phyloP scores from a whole-genome alignment of 1,139 yeast species.

The Diutina sp. region DNA sequence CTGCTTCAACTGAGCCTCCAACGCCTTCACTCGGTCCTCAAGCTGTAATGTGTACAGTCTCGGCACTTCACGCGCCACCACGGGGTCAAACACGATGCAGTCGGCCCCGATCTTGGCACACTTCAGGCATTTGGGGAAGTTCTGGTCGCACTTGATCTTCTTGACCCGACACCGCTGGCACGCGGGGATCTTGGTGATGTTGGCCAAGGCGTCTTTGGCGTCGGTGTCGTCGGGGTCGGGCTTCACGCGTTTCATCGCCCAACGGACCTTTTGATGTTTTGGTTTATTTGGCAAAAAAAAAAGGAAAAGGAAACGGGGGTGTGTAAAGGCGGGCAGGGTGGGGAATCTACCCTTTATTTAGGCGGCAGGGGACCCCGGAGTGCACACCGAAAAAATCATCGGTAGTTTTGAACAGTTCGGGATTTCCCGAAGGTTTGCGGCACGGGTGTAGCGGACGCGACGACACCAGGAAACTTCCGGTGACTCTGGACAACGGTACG shows the following conservation, averaged over 20 bases:
- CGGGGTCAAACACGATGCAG: constrained; percentile 78
- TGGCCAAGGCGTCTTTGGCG: constrained; percentile 44
- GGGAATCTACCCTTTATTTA: not conserved
- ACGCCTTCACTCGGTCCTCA: constrained; percentile 46
- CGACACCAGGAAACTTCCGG: not conserved
- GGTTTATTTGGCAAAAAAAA: too few species aligned
- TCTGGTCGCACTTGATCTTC: constrained; percentile 75
- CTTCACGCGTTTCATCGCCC: not conserved
- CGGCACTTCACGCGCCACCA: constrained; percentile 79
- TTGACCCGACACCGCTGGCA: constrained; percentile 73
- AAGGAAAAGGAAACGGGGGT: not conserved
- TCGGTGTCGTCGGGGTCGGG: constrained; percentile 35
- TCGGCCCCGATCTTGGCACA: constrained; percentile 59
- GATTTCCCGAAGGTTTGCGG: not conserved
- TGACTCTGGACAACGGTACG: not conserved
- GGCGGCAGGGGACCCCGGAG: not conserved
- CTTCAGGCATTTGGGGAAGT: constrained; percentile 64
- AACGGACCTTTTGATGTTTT: too few species aligned
- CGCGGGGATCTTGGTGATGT: constrained; percentile 44
- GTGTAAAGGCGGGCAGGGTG: not conserved
- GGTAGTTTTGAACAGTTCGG: not conserved
- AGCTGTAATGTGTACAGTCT: constrained; percentile 65
- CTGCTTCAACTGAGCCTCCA: constrained; percentile 37
- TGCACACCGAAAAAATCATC: not conserved
- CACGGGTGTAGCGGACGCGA: not conserved